phyloP scores from a whole-genome alignment of 2,329 filamentous ascomycete species.

The Nemania bipapillata region DNA sequence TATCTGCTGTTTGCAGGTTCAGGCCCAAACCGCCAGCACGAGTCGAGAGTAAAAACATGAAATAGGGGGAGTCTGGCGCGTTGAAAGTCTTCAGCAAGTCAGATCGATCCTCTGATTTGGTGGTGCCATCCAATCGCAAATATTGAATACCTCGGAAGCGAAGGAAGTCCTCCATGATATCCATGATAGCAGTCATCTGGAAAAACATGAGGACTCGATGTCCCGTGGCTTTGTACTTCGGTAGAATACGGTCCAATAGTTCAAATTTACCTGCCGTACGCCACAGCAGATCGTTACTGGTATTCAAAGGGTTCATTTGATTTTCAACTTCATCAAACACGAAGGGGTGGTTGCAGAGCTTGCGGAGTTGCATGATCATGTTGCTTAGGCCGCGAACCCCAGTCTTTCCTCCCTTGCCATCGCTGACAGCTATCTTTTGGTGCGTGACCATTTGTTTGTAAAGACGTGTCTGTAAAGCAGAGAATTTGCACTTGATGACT shows the following conservation, averaged over 20 bases:
- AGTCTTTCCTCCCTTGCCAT: slow-evolving; percentile 94
- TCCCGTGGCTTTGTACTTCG: slow-evolving; percentile 89
- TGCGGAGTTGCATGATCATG: slow-evolving; percentile 99
- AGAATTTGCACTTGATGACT: slow-evolving; percentile 99
- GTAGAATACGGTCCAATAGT: slow-evolving; percentile 87
- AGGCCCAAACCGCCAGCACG: slow-evolving; percentile 97
- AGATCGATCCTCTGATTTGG: slow-evolving; percentile 96
- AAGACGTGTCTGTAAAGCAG: slow-evolving; percentile 87
- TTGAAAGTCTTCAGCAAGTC: slow-evolving; percentile 92
- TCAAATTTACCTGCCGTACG: slow-evolving; percentile 97
- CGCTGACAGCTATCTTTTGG: slow-evolving; percentile 92
- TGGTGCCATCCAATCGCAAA: slow-evolving; percentile 92
- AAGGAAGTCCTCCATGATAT: slow-evolving; percentile 99
- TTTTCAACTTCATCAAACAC: slow-evolving; percentile 98
- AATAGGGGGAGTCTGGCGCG: slow-evolving; percentile 87
- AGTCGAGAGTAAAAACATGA: slow-evolving; percentile 98
- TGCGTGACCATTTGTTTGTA: slow-evolving; percentile 98
- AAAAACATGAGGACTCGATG: slow-evolving; percentile 99
- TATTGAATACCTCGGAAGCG: slow-evolving; percentile 85
- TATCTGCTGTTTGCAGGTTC: slow-evolving; percentile 96
- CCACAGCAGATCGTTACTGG: slow-evolving; percentile 94
- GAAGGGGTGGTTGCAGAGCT: slow-evolving; percentile 98
- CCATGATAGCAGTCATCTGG: slow-evolving; percentile 99
- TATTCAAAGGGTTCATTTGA: slow-evolving; percentile 90
- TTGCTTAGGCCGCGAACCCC: slow-evolving; percentile 95